These are phyloP conservation scores for Limtongia smithiae DNA, from an alignment of 805 yeast species.

Conservation along the genomic window DNA sequence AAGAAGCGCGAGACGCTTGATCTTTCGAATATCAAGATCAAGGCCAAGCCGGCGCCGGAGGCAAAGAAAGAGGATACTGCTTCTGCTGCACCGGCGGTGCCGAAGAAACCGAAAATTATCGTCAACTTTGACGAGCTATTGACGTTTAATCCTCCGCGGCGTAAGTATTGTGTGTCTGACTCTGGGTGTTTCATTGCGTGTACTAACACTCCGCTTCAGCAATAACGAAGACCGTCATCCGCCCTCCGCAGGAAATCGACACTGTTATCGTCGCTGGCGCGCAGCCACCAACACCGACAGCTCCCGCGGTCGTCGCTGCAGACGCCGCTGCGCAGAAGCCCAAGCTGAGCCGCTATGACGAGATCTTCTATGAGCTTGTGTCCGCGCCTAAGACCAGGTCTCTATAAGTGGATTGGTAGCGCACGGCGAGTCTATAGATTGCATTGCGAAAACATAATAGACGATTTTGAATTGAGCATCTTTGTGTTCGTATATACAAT, in stretches of 20 bases:
- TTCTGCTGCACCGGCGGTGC: conserved; percentile 9
- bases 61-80: conserved; percentile 21
- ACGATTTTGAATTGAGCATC: too few species aligned
- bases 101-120: conserved; percentile 27
- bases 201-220: conserved; percentile 6
- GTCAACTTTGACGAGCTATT: conserved; percentile 23
- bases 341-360: conserved; percentile 20
- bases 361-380: conserved; percentile 30
- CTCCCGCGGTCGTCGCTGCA: not conserved
- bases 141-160: conserved; percentile 26
- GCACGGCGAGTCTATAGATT: too few species aligned
- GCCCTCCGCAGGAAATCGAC: conserved; percentile 23
- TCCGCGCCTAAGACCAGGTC: conserved; percentile 38
- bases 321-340: conserved; percentile 4
- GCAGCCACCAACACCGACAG: conserved; percentile 1
- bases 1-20: conserved; percentile 61
- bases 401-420: too few species aligned
- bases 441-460: too few species aligned
- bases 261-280: conserved; percentile 25
- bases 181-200: not conserved
- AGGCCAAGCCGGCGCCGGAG: conserved; percentile 31
- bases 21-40: conserved; percentile 54
- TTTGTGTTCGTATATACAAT: too few species aligned
- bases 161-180: conserved; percentile 7
- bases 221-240: conserved; percentile 17